Base-by-base conservation (phyloP, 2,329 filamentous ascomycete genomes). In the Ceratocystis smalleyi region DNA sequence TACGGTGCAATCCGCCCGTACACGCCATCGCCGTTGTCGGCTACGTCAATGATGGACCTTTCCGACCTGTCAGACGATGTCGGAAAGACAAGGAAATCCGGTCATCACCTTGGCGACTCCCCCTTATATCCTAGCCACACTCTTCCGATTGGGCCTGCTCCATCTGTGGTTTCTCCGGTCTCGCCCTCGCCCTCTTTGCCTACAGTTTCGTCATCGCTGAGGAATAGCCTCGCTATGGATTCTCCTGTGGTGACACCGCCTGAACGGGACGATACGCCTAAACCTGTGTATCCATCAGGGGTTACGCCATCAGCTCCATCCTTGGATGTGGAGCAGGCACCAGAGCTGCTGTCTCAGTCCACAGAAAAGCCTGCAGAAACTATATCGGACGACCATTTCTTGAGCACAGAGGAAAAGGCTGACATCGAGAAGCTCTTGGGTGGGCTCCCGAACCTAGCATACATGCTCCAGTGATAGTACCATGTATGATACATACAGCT, bases 1-100 rank as follows among this genome's bases (percentile, higher is more conserved):
- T 45, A 59, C 7, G 43, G 43, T 10, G 17, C 51, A 8, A 15
- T 59, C 17, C 63, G 63, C 43, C 59, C 35, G 24, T 66, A 66
- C 30, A 66, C 62, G 19, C 65, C 62, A 6, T 66, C 65, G 15
- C 65, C 65, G 12, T 43, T 66, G 10, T 66, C 65, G 7, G 63
- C 62, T 15, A 62, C 57, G 12, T 54, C 64, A 2, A 47, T 62
- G 43, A n/a, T 32, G 43, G 17, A 43, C 55, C 43, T 59, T 47
- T 24, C 47, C 43, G 57, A 43, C 19, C 5, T 61, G 10, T 1
- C 45, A 35, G n/a, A 45, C 51, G 27, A 43, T 43, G 43, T 22
- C 6, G 32, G 24, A 6, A 15, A 17, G 32, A 22, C 17, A n/a
- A 47, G 54, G 24, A 65, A 60, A 12, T 19, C 43, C 5, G n/a